These are phyloP conservation scores for Allium sativum DNA, from an alignment of 106 monocot genomes.

Conservation along the genomic window DNA sequence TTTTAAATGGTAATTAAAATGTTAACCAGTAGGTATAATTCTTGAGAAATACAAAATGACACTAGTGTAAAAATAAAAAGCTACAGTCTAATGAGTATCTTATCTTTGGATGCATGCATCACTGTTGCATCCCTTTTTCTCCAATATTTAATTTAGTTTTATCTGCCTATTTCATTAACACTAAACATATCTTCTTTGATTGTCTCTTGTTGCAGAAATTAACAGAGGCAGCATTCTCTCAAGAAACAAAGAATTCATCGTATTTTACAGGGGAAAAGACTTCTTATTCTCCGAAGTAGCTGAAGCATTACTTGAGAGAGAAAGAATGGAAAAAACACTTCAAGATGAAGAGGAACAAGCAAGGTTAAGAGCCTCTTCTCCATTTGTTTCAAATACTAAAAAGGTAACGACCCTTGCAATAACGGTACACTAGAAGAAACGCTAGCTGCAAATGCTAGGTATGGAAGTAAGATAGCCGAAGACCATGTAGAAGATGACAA, in stretches of 20 bases:
- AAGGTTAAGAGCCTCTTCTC: slow-evolving; percentile 50
- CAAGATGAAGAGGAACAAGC: slow-evolving; percentile 96
- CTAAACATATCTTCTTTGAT: neutral
- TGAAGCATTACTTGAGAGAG: slow-evolving; percentile 80
- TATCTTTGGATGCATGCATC: too few species aligned
- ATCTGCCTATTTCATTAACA: neutral
- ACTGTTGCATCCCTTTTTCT: neutral
- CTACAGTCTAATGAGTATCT: too few species aligned
- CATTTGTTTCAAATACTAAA: slow-evolving; percentile 30
- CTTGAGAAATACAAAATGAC: too few species aligned
- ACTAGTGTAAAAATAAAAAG: too few species aligned
- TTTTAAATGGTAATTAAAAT: neutral
- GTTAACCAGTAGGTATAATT: neutral
- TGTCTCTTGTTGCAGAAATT: slow-evolving; percentile 56
- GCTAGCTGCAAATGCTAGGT: slow-evolving; percentile 70
- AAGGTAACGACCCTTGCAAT: slow-evolving; percentile 22
- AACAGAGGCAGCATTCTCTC: slow-evolving; percentile 81
- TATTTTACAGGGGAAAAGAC: slow-evolving; percentile 91
- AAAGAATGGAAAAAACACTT: slow-evolving; percentile 57
- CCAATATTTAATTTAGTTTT: neutral
- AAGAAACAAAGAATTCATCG: slow-evolving; percentile 87
- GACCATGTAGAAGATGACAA: slow-evolving; percentile 51
- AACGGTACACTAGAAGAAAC: slow-evolving; percentile 88
- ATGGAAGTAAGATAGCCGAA: slow-evolving; percentile 54
- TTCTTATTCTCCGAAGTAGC: slow-evolving; percentile 73